These are phyloP conservation scores for Neopestalotiopsis rosae DNA, from an alignment of 2,329 filamentous ascomycete species.

Conservation along the genomic window DNA sequence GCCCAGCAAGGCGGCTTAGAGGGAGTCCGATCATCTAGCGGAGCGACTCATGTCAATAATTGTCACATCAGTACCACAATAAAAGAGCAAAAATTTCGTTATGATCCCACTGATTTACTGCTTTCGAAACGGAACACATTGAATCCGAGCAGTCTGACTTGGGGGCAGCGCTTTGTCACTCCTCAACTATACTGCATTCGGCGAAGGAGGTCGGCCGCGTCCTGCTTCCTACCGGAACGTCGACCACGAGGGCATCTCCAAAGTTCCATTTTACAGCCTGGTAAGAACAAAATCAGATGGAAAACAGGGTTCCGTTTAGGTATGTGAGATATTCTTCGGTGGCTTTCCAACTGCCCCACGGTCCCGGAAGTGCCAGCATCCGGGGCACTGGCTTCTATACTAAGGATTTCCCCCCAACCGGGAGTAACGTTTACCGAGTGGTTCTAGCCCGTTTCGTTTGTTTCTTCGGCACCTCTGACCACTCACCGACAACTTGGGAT, in stretches of 20 bases:
- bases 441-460: neutral
- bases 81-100: neutral
- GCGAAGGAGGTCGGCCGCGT: neutral
- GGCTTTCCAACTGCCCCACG: neutral
- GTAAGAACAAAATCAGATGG: neutral
- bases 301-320: neutral
- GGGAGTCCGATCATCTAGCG: neutral
- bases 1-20: neutral
- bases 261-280: neutral
- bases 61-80: neutral
- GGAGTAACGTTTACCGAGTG: neutral
- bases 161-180: neutral
- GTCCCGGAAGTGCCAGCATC: neutral
- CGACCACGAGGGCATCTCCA: neutral
- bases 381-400: neutral
- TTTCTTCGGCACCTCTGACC: neutral
- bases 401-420: neutral
- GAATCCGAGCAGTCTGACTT: neutral
- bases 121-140: neutral
- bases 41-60: neutral
- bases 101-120: neutral
- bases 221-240: neutral
- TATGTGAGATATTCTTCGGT: neutral
- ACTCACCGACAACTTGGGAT: neutral
- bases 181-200: neutral